These are phyloP conservation scores for Russula vinacea DNA, from an alignment of 768 basidiomycete genomes.

Conservation along the genomic window DNA sequence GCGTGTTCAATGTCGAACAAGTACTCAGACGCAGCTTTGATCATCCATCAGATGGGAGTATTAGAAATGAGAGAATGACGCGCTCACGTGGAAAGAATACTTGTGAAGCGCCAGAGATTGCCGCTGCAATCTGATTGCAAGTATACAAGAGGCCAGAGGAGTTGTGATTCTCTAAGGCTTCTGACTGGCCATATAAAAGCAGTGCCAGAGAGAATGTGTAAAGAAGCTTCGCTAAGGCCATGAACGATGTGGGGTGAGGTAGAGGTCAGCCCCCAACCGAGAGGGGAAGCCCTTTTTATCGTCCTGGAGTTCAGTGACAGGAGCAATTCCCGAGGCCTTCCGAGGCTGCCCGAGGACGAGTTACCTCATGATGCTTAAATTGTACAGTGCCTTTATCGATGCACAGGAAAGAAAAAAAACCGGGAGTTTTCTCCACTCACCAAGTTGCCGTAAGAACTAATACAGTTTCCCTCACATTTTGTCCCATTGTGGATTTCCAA, in stretches of 20 bases:
- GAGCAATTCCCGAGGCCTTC: too few relatives aligned
- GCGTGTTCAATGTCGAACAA: constrained; percentile 15
- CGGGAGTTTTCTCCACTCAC: too few relatives aligned
- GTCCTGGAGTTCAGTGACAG: too few relatives aligned
- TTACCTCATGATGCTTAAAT: too few relatives aligned
- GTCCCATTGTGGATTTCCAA: too few relatives aligned
- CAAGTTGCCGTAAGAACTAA: too few relatives aligned
- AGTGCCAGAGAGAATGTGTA: background rate
- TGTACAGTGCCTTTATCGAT: too few relatives aligned
- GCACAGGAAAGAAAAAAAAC: too few relatives aligned
- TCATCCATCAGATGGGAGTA: background rate
- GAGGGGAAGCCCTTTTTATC: too few relatives aligned
- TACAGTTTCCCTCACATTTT: too few relatives aligned
- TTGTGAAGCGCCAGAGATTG: constrained; percentile 1
- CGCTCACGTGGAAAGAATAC: constrained; percentile 8
- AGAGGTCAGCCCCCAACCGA: too few relatives aligned
- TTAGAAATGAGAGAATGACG: background rate
- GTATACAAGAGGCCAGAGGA: background rate
- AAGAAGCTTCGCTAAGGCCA: background rate
- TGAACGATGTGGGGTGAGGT: background rate
- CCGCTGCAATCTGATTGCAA: background rate
- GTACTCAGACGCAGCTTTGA: constrained; percentile 20
- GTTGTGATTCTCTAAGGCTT: background rate
- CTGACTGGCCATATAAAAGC: background rate
- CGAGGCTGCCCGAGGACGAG: too few relatives aligned